Percentiles rank a stretch among this genome's conserved stretches.
phyloP scores from a whole-genome alignment of 306 rosid species.

The Mimosa pudica region DNA sequence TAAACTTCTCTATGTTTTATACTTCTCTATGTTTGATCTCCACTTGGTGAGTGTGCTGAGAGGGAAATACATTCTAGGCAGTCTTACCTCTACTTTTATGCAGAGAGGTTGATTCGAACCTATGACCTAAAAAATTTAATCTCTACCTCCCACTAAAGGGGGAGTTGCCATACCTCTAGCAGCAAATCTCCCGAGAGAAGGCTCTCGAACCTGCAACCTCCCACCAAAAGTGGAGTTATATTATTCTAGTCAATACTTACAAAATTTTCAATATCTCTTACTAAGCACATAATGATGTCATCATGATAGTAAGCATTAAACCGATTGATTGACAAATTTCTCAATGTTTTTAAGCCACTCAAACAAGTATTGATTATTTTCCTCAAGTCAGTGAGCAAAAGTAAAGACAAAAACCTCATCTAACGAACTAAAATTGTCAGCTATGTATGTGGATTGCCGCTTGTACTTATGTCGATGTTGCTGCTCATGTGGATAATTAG shows the following conservation, averaged over 20 bases:
- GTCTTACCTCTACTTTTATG: too few species aligned
- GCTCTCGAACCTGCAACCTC: too few species aligned
- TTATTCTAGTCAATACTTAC: neutral
- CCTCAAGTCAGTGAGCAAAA: slow-evolving; percentile 20
- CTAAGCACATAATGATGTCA: neutral
- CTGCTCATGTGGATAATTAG: slow-evolving; percentile 34
- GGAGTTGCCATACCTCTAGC: too few species aligned
- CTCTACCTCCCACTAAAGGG: too few species aligned
- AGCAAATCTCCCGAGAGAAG: too few species aligned
- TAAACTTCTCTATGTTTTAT: slow-evolving; percentile 16
- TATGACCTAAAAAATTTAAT: too few species aligned
- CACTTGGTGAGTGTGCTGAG: too few species aligned
- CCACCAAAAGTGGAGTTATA: neutral
- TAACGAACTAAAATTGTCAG: slow-evolving; percentile 77
- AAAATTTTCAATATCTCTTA: slow-evolving; percentile 11
- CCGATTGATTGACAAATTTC: slow-evolving; percentile 5
- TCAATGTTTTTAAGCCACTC: slow-evolving; percentile 21
- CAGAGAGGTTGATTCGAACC: too few species aligned
- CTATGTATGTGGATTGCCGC: slow-evolving; percentile 48
- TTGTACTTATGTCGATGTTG: slow-evolving; percentile 40
- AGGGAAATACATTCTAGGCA: too few species aligned
- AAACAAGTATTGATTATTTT: slow-evolving; percentile 19
- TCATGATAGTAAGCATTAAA: neutral
- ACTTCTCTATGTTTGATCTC: slow-evolving; percentile 6
- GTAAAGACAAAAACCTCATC: slow-evolving; percentile 63